These are phyloP conservation scores for Clavulina sp. DNA, from an alignment of 768 basidiomycete species.

Conservation along the genomic window DNA sequence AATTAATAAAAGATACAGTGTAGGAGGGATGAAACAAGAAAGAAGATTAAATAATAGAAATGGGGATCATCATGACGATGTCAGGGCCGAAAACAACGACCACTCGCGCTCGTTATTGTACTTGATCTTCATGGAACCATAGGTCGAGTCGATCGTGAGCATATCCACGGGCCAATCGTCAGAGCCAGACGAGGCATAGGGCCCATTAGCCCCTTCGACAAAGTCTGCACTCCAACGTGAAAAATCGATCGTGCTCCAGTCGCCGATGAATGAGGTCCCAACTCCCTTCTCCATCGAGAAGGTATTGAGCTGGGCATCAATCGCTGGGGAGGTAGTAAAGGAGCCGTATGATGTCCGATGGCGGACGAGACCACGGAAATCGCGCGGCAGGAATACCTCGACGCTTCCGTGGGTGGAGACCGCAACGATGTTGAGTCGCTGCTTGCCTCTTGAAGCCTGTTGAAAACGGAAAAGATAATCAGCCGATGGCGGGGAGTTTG, in stretches of 20 bases:
- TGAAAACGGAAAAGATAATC: neutral
- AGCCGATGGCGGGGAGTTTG: neutral
- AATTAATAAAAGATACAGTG: too few relatives aligned
- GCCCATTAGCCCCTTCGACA: neutral
- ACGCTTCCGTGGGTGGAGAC: neutral
- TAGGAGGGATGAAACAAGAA: too few relatives aligned
- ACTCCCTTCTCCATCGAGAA: neutral
- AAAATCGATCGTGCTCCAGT: neutral
- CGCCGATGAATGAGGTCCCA: neutral
- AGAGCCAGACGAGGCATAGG: neutral
- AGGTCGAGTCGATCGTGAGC: neutral
- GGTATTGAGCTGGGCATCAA: neutral
- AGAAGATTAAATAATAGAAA: too few relatives aligned
- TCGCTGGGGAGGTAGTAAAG: neutral
- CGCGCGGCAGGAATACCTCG: neutral
- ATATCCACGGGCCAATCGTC: neutral
- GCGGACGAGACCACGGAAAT: neutral
- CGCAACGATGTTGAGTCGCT: neutral
- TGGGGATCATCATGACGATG: too few relatives aligned
- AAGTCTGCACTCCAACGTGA: neutral
- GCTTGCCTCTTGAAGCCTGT: neutral
- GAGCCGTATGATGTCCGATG: neutral
- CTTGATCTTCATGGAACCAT: neutral
- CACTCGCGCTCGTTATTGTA: neutral
- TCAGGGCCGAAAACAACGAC: too few relatives aligned